A percentile compares a stretch with the other conserved stretches of the same genome.
Evolutionary conservation across 805 yeast species (phyloP).

Genomic region (Kuraishia molischiana): DNA sequence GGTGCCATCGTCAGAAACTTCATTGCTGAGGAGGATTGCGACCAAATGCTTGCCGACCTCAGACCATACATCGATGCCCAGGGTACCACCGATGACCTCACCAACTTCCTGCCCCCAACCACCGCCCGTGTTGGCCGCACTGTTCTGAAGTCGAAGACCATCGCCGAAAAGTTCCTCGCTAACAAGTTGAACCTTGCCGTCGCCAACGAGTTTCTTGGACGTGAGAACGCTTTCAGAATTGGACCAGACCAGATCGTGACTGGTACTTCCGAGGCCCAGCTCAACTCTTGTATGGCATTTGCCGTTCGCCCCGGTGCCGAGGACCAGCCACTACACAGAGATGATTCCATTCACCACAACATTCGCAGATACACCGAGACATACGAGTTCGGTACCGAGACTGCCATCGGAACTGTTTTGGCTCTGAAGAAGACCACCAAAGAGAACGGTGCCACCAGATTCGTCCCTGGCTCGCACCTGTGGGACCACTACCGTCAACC

Average conservation of each 20-base stretch:
- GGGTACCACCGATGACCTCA: neutral
- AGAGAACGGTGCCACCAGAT: constrained; percentile 20
- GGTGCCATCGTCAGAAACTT: constrained; percentile 13
- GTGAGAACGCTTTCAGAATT: constrained; percentile 11
- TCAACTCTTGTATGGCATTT: constrained; percentile 15
- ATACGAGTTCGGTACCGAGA: constrained; percentile 9
- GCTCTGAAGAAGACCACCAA: constrained; percentile 18
- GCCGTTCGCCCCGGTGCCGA: constrained; percentile 18
- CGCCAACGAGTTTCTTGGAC: constrained; percentile 10
- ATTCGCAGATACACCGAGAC: constrained; percentile 8
- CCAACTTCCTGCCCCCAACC: constrained; percentile 3
- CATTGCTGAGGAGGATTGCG: constrained; percentile 6
- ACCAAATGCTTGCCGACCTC: constrained; percentile 9
- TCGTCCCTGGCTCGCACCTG: constrained; percentile 20
- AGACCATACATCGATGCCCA: constrained; percentile 13
- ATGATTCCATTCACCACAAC: constrained; percentile 20
- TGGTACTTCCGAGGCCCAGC: constrained; percentile 12
- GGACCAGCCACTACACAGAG: constrained; percentile 17
- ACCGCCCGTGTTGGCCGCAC: constrained; percentile 14
- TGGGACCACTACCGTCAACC: constrained; percentile 18
- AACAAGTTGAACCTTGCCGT: constrained; percentile 10
- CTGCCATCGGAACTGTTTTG: constrained; percentile 14
- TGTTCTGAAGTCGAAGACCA: constrained; percentile 10
- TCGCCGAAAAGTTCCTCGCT: constrained; percentile 9
- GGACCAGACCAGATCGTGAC: constrained; percentile 10